Conservation (phyloP, 148 eudicot genomes). For the Chenopodium quinoa region DNA sequence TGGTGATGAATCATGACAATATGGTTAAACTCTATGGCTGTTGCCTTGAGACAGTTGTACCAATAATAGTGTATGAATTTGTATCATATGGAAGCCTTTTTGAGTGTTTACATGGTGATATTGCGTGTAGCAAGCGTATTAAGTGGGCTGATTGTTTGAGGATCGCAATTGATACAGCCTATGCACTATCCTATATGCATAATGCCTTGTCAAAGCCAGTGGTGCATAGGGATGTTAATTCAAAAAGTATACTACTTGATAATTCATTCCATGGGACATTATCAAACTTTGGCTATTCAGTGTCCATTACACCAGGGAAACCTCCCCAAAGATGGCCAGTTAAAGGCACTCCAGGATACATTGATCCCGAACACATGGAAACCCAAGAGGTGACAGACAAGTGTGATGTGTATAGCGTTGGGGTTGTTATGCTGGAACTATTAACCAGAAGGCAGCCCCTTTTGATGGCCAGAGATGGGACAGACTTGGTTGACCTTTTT, state of each 20-base stretch:
- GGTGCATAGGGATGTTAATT: constrained; percentile 31
- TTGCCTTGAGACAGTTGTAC: constrained; percentile 22
- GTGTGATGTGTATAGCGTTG: constrained; percentile 36
- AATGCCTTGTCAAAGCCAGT: constrained; percentile 26
- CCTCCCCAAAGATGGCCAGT: constrained; percentile 19
- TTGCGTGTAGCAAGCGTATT: background rate
- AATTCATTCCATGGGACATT: constrained; percentile 19
- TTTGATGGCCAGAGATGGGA: constrained; percentile 10
- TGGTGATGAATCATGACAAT: constrained; percentile 25
- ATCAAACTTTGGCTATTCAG: constrained; percentile 23
- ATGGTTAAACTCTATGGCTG: constrained; percentile 25
- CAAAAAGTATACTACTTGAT: constrained; percentile 28
- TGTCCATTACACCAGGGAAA: constrained; percentile 18
- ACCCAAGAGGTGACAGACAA: constrained; percentile 33
- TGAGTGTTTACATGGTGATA: constrained; percentile 11
- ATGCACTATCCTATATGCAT: constrained; percentile 34
- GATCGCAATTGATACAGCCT: constrained; percentile 25
- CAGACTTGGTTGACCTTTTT: constrained; percentile 29
- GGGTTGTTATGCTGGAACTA: constrained; percentile 33
- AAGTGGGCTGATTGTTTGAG: constrained; percentile 26
- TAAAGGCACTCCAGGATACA: constrained; percentile 30
- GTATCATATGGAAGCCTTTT: constrained; percentile 19
- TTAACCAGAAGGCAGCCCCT: constrained; percentile 19
- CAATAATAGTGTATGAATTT: constrained; percentile 25
- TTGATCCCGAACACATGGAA: constrained; percentile 31